These are phyloP conservation scores for Hymenoscyphus fructigenus DNA, from an alignment of 2,329 filamentous ascomycete genomes.

Conservation along the genomic window DNA sequence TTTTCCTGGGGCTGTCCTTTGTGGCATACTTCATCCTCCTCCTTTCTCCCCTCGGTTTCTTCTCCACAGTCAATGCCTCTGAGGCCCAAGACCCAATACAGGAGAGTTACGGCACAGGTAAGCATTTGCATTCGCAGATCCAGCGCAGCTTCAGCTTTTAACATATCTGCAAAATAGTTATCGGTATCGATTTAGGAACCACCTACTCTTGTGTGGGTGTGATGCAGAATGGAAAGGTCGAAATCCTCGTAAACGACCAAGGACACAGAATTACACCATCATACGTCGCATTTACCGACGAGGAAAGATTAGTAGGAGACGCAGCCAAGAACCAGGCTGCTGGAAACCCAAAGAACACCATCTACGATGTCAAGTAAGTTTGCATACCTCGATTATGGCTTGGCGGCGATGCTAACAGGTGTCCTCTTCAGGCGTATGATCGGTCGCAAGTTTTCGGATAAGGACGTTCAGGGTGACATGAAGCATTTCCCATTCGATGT, in stretches of 20 bases:
- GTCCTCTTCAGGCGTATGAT: slow-evolving; percentile 66
- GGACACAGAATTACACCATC: slow-evolving; percentile 95
- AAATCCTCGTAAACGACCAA: slow-evolving; percentile 95
- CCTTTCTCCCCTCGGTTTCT: slow-evolving; percentile 82
- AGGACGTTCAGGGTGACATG: slow-evolving; percentile 86
- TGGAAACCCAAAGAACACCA: slow-evolving; percentile 71
- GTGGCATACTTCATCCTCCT: slow-evolving; percentile 90
- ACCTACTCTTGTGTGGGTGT: slow-evolving; percentile 90
- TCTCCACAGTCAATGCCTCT: slow-evolving; percentile 69
- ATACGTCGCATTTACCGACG: slow-evolving; percentile 94
- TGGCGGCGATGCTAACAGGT: slow-evolving; percentile 35
- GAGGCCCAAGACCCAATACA: slow-evolving; percentile 64
- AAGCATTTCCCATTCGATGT: slow-evolving; percentile 99
- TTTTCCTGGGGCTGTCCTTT: slow-evolving; percentile 81
- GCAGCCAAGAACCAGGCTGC: slow-evolving; percentile 95
- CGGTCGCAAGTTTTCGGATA: slow-evolving; percentile 78
- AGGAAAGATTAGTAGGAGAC: slow-evolving; percentile 95
- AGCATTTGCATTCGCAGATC: slow-evolving; percentile 13
- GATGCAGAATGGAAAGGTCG: slow-evolving; percentile 92
- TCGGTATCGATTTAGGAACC: slow-evolving; percentile 94
- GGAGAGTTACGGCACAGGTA: slow-evolving; percentile 75
- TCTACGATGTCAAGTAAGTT: slow-evolving; percentile 84
- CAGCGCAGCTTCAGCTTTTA: slow-evolving; percentile 14
- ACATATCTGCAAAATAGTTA: slow-evolving; percentile 53
- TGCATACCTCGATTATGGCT: neutral